Conservation (phyloP, 169 alveolate genomes). For the Eimeria sp. region DNA sequence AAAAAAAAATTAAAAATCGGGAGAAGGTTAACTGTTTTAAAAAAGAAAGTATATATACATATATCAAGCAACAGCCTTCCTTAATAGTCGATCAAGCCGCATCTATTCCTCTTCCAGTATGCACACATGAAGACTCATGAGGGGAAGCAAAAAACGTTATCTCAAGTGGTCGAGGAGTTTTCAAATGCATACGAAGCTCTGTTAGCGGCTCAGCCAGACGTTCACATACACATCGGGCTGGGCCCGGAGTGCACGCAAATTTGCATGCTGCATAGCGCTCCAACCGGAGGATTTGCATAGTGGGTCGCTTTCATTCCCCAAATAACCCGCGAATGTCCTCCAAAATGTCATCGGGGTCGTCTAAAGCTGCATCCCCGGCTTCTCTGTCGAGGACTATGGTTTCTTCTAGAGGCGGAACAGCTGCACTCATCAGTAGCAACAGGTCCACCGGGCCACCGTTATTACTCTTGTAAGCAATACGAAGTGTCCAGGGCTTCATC, state of each 20-base stretch:
- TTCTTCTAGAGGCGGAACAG: constrained; percentile 19
- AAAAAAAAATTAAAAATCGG: too few relatives aligned
- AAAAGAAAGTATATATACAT: too few relatives aligned
- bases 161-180: neutral
- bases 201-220: neutral
- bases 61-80: neutral
- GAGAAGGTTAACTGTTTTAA: too few relatives aligned
- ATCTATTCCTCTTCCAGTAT: neutral
- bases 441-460: constrained; percentile 35
- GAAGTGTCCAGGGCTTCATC: constrained; percentile 58
- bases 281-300: neutral
- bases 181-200: neutral
- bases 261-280: neutral
- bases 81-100: neutral
- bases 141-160: neutral
- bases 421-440: constrained; percentile 37
- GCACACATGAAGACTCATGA: neutral
- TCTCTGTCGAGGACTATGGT: constrained; percentile 6
- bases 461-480: constrained; percentile 40
- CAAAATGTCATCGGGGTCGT: constrained; percentile 18
- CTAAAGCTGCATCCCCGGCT: constrained; percentile 14
- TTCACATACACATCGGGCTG: neutral
- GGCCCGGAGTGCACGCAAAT: neutral
- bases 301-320: neutral
- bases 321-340: constrained; percentile 10